phyloP scores from a whole-genome alignment of 257 asterid genomes.

The Fraxinus anomala region DNA sequence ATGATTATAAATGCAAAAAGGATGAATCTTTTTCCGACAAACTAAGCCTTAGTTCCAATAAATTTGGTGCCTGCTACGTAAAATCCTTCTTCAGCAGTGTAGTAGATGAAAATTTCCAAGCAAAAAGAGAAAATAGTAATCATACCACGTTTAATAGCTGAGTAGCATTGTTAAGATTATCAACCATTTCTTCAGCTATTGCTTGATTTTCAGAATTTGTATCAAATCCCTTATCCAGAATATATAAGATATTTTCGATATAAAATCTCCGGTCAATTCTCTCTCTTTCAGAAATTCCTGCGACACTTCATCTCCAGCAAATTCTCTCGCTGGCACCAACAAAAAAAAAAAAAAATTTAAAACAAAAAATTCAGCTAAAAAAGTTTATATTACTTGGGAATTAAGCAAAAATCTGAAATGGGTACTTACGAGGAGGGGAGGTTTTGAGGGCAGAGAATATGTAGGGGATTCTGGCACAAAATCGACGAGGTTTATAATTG shows the following conservation, averaged over 20 bases:
- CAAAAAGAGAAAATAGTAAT: not conserved
- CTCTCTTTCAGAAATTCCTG: slow-evolving; percentile 69
- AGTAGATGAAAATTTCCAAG: not conserved
- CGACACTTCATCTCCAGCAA: slow-evolving; percentile 59
- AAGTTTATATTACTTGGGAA: not conserved
- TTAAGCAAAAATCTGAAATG: not conserved
- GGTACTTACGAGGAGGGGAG: slow-evolving; percentile 53
- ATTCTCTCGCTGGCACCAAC: slow-evolving; percentile 42
- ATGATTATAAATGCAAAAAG: not conserved
- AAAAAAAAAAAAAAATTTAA: not conserved
- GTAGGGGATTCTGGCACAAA: slow-evolving; percentile 32
- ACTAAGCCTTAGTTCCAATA: not conserved
- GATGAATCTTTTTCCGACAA: not conserved
- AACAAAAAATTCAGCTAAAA: not conserved
- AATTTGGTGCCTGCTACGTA: not conserved
- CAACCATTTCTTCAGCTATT: slow-evolving; percentile 32
- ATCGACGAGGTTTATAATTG: slow-evolving; percentile 43
- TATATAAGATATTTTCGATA: slow-evolving; percentile 65
- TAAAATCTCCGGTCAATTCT: slow-evolving; percentile 66
- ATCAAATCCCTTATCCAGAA: slow-evolving; percentile 55
- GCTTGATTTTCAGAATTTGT: slow-evolving; percentile 23
- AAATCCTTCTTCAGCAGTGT: not conserved
- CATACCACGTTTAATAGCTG: slow-evolving; percentile 48
- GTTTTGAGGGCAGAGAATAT: slow-evolving; percentile 59
- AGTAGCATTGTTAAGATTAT: slow-evolving; percentile 18